Percentiles rank a stretch among this genome's conserved stretches.
phyloP scores from a whole-genome alignment of 768 basidiomycete genomes.

The Russula olivacea region DNA sequence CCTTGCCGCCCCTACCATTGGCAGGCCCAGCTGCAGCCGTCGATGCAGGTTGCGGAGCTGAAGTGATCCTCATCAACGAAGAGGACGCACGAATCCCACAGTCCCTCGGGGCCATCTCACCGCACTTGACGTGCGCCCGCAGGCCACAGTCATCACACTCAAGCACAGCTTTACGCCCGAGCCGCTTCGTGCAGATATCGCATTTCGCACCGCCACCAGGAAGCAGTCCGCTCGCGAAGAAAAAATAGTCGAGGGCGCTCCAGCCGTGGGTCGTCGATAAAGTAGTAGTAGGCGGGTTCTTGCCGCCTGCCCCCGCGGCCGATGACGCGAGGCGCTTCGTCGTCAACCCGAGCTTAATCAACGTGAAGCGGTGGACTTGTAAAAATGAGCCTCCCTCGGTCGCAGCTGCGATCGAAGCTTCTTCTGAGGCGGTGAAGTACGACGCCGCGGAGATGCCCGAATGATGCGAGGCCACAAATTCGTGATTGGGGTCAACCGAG shows the following conservation, averaged over 20 bases:
- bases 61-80: not conserved
- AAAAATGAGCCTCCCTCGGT: slow-evolving; percentile 70
- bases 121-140: slow-evolving; percentile 83
- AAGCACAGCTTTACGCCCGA: slow-evolving; percentile 81
- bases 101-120: slow-evolving; percentile 72
- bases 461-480: not conserved
- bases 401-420: slow-evolving; percentile 53
- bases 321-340: slow-evolving; percentile 33
- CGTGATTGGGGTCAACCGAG: slow-evolving; percentile 10
- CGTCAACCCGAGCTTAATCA: slow-evolving; percentile 75
- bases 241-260: slow-evolving; percentile 66
- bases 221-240: slow-evolving; percentile 68
- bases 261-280: slow-evolving; percentile 37
- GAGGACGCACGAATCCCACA: slow-evolving; percentile 53
- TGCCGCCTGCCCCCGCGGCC: slow-evolving; percentile 6
- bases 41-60: not conserved
- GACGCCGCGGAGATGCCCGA: slow-evolving; percentile 33
- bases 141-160: slow-evolving; percentile 88
- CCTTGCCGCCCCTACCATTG: not conserved
- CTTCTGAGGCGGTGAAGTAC: slow-evolving; percentile 56
- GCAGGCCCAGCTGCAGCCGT: not conserved
- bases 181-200: slow-evolving; percentile 72
- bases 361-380: slow-evolving; percentile 78
- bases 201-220: slow-evolving; percentile 54
- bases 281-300: slow-evolving; percentile 2